These are phyloP conservation scores for Sarcodon aspratus DNA, from an alignment of 768 basidiomycete genomes.

Conservation along the genomic window DNA sequence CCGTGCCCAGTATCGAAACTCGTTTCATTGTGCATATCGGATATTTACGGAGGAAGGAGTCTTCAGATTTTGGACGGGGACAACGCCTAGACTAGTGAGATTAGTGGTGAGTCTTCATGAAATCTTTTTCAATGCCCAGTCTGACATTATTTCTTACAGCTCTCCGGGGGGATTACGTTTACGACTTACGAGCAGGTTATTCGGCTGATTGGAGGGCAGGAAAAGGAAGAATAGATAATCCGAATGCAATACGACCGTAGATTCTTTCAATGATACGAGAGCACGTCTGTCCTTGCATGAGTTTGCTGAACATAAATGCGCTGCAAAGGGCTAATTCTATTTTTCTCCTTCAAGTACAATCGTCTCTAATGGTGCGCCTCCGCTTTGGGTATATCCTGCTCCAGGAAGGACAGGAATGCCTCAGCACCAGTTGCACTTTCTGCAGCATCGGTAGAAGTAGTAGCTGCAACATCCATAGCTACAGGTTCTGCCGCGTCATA, in stretches of 20 bases:
- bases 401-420: slow-evolving; percentile 70
- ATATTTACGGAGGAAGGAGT: slow-evolving; percentile 92
- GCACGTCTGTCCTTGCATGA: too few relatives aligned
- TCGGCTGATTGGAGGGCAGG: slow-evolving; percentile 26
- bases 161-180: slow-evolving; percentile 90
- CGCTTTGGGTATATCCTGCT: slow-evolving; percentile 64
- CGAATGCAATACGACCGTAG: too few relatives aligned
- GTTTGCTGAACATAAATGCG: too few relatives aligned
- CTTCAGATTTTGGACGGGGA: slow-evolving; percentile 91
- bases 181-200: slow-evolving; percentile 85
- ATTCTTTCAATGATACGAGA: too few relatives aligned
- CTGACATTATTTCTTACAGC: slow-evolving; percentile 25
- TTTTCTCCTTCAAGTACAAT: too few relatives aligned
- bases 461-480: slow-evolving; percentile 21
- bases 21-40: slow-evolving; percentile 91
- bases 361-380: slow-evolving; percentile 38
- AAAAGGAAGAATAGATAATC: too few relatives aligned
- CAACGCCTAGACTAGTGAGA: slow-evolving; percentile 79
- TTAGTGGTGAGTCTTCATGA: slow-evolving; percentile 51
- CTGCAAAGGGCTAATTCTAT: too few relatives aligned
- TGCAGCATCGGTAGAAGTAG: slow-evolving; percentile 28
- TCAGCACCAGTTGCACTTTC: slow-evolving; percentile 46
- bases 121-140: neutral
- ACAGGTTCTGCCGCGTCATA: slow-evolving; percentile 78
- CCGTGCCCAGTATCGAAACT: slow-evolving; percentile 75